These are phyloP conservation scores for Tylopilus balloui DNA, from an alignment of 768 basidiomycete species.

Conservation along the genomic window DNA sequence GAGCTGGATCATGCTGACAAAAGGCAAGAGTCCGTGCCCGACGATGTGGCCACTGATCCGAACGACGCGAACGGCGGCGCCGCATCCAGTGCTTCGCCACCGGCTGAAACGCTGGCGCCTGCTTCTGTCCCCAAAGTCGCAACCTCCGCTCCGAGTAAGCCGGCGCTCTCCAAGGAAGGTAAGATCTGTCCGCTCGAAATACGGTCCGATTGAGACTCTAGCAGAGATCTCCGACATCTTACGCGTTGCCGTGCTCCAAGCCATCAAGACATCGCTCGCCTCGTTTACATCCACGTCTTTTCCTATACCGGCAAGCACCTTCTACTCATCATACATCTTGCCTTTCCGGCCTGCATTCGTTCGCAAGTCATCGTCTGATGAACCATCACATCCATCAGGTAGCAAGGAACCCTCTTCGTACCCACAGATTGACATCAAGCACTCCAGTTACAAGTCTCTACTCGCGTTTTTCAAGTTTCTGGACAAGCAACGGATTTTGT, in stretches of 20 bases:
- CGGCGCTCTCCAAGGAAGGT: conserved; percentile 29
- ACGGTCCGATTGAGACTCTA: background rate
- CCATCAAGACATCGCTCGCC: conserved; percentile 48
- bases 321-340: conserved; percentile 74
- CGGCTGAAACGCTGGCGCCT: conserved; percentile 6
- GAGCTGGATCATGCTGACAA: conserved; percentile 3
- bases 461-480: conserved; percentile 72
- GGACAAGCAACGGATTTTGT: conserved; percentile 71
- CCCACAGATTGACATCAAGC: conserved; percentile 64
- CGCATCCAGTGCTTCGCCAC: conserved; percentile 4
- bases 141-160: conserved; percentile 8
- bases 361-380: conserved; percentile 13
- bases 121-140: conserved; percentile 2
- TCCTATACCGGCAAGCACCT: conserved; percentile 70
- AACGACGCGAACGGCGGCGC: conserved; percentile 25
- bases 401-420: conserved; percentile 28
- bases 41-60: conserved; percentile 7
- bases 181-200: conserved; percentile 4
- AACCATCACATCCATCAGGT: conserved; percentile 7
- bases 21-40: conserved; percentile 8
- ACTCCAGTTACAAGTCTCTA: conserved; percentile 77
- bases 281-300: conserved; percentile 51
- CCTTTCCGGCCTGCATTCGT: conserved; percentile 72
- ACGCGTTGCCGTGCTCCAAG: conserved; percentile 60
- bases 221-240: conserved; percentile 41